These are phyloP conservation scores for Beauveria rudraprayagi DNA, from an alignment of 2,329 filamentous ascomycete genomes.

Conservation along the genomic window DNA sequence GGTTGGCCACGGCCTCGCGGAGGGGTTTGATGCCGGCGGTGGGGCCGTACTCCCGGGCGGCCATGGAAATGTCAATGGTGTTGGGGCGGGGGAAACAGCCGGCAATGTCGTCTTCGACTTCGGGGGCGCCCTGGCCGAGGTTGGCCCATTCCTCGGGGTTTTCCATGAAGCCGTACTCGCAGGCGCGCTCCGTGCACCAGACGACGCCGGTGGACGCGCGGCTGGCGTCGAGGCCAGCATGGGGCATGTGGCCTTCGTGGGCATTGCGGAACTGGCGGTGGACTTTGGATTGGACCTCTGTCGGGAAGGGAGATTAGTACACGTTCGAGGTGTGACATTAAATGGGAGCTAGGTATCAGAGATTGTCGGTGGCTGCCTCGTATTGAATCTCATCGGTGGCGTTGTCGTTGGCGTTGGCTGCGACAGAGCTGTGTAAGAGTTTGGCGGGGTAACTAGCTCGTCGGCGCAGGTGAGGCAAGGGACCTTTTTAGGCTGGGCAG, in stretches of 20 bases:
- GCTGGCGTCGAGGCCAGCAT: conserved; percentile 82
- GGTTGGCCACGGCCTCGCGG: conserved; percentile 76
- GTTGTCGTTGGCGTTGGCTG: background rate
- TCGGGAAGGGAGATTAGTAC: background rate
- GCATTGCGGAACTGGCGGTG: conserved; percentile 84
- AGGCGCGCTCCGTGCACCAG: conserved; percentile 82
- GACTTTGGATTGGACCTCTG: conserved; percentile 75
- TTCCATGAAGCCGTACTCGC: conserved; percentile 81
- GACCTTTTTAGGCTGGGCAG: background rate
- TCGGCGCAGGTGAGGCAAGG: background rate
- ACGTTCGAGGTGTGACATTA: background rate
- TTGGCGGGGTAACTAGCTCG: background rate
- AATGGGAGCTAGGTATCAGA: background rate
- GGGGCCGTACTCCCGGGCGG: conserved; percentile 82
- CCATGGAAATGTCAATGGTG: conserved; percentile 67
- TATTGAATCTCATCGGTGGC: background rate
- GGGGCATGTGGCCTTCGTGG: conserved; percentile 83
- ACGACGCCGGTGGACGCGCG: conserved; percentile 89
- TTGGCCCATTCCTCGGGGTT: conserved; percentile 83
- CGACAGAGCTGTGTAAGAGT: background rate
- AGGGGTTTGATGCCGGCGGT: conserved; percentile 91
- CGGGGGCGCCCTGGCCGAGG: conserved; percentile 85
- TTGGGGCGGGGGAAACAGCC: conserved; percentile 80
- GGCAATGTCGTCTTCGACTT: conserved; percentile 87
- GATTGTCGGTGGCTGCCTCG: background rate